Percentiles rank a stretch among this genome's conserved stretches.
Evolutionary conservation across 306 rosid genomes (phyloP).

Genomic region (Carpinus viminea): DNA sequence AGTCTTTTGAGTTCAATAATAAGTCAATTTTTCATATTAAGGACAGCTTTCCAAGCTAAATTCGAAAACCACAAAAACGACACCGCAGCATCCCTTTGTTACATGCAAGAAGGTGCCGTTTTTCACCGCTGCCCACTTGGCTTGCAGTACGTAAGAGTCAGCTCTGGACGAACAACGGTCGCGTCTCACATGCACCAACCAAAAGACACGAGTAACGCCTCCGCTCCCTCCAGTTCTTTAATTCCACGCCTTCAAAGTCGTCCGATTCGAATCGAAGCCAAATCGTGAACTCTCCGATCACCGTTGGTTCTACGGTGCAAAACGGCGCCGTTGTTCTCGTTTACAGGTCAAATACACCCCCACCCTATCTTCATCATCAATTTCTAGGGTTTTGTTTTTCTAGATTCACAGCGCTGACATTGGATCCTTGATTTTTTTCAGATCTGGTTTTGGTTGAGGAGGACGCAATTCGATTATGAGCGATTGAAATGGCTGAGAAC

Average conservation of each 20-base stretch:
- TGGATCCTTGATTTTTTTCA: constrained; percentile 17
- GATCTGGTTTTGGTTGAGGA: constrained; percentile 43
- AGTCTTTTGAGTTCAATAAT: too few relatives aligned
- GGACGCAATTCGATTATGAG: constrained; percentile 41
- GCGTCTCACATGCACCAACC: too few relatives aligned
- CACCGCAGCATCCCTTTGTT: too few relatives aligned
- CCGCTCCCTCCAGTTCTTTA: not conserved
- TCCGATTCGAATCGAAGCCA: not conserved
- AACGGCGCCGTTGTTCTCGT: not conserved
- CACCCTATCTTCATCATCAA: not conserved
- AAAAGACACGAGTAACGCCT: not conserved
- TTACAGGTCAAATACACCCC: not conserved
- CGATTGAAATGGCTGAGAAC: constrained; percentile 60
- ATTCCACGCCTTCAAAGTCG: not conserved
- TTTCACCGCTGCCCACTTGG: too few relatives aligned
- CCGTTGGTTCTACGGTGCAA: not conserved
- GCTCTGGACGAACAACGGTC: too few relatives aligned
- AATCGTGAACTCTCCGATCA: not conserved
- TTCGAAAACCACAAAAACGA: too few relatives aligned
- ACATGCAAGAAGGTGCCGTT: too few relatives aligned
- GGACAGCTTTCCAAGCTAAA: too few relatives aligned
- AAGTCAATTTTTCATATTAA: too few relatives aligned
- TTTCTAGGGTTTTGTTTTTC: constrained; percentile 15
- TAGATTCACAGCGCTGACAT: not conserved
- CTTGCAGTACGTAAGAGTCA: too few relatives aligned